A percentile compares a stretch with the other conserved stretches of the same genome.
Conservation (phyloP, 2,329 filamentous ascomycete species). For the Aureobasidium pullulans region DNA sequence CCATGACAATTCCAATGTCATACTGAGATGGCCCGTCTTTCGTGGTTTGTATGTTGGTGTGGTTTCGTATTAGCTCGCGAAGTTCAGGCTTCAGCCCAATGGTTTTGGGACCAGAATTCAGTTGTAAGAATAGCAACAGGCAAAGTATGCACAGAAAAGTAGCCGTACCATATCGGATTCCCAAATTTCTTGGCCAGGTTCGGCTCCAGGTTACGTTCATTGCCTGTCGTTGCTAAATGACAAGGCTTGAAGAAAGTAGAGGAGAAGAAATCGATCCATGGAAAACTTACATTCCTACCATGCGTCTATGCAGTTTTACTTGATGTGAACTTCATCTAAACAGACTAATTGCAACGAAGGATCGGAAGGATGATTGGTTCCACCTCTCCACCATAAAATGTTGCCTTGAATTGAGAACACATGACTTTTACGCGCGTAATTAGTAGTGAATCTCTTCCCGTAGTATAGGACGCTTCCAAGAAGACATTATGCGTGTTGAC, state of each 20-base stretch:
- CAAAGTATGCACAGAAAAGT: neutral
- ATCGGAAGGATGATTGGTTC: no score
- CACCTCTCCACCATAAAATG: no score
- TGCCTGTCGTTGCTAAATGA: neutral
- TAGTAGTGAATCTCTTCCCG: no score
- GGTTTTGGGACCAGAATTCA: neutral
- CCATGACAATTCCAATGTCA: neutral
- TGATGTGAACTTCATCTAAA: no score
- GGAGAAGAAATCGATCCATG: neutral
- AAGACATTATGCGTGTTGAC: no score
- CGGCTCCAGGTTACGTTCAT: neutral
- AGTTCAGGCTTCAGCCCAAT: neutral
- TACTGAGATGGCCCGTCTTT: no score
- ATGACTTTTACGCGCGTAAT: no score
- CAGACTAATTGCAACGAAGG: no score
- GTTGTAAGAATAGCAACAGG: neutral
- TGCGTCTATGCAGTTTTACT: no score
- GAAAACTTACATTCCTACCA: neutral
- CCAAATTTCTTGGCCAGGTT: neutral
- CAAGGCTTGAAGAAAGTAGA: neutral
- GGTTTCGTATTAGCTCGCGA: neutral
- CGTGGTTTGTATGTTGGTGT: neutral
- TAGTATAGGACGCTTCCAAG: no score
- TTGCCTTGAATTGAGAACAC: no score
- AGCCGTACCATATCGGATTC: neutral